Evolutionary conservation across 257 asterid genomes (phyloP), one percentile per base, ranked within the genome.

Genomic region (Hygrophila difformis): DNA sequence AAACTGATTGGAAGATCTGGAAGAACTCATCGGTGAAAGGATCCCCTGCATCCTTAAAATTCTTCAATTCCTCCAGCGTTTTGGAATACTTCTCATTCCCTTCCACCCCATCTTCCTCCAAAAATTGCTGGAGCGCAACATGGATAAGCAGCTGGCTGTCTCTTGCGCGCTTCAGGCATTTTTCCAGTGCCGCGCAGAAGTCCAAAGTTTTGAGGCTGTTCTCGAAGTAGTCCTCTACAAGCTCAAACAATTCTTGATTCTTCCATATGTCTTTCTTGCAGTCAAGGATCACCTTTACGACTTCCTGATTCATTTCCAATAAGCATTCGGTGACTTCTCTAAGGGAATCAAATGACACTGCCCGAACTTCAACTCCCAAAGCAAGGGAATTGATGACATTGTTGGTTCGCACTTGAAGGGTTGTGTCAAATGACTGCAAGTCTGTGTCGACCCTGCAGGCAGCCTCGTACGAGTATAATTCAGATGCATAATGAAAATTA

Each of bases 181-280:
- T 73, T 49, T 84, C 95, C 12, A 88, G 50, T 0, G 87, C 73
- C 7, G 86, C 68, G 55, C 95, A 79, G 53, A 88, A 88, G 14
- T 88, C 95, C 11, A 88, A 70, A 21, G 93, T 81, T 35, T 70
- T 69, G 42, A 88, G 73, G 57, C 94, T 88, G 59, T 76, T 84
- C 22, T 88, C 94, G 12, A 84, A 81, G 69, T 84, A 88, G 15
- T 88, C 97, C 63, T 88, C 88, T 5, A 88, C 97, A 1, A 88
- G 84, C 39, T 78, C 87, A 46, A 84, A 84, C 67, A 87, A 34
- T 31, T 84, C 92, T 38, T 76, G 81, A 4, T 72, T 84, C 51
- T 67, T 74, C 95, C 95, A 84, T 4, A 84, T 75, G 55, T 81
- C 97, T 43, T 79, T 74, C 78, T 81, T 88, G 81, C 86, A 77